Conservation (phyloP, 148 eudicot genomes). For the Chenopodium quinoa region DNA sequence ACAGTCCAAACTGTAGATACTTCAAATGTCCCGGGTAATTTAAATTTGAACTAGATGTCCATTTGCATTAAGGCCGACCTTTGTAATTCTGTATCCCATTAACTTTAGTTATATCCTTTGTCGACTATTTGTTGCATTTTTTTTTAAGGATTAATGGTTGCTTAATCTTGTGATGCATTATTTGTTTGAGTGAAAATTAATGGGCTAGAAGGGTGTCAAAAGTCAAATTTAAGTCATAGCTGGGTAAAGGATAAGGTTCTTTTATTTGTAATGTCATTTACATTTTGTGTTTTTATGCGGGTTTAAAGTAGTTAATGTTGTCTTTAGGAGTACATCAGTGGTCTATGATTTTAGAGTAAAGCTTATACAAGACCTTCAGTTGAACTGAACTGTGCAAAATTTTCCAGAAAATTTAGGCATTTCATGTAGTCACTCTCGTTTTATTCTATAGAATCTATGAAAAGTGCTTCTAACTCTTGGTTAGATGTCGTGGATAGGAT, state of each 20-base stretch:
- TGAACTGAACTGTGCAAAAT: too few species aligned
- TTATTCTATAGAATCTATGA: background rate
- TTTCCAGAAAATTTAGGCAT: background rate
- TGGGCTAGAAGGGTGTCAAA: background rate
- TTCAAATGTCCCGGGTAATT: constrained; percentile 85
- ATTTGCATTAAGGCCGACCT: background rate
- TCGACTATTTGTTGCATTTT: too few species aligned
- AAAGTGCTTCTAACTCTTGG: background rate
- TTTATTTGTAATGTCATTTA: background rate
- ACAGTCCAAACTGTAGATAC: constrained; percentile 90
- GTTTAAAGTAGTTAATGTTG: background rate
- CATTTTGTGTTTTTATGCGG: background rate
- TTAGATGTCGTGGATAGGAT: background rate
- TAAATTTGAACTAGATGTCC: background rate
- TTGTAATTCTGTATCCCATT: too few species aligned
- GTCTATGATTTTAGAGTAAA: background rate
- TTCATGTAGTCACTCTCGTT: background rate
- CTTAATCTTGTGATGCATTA: background rate
- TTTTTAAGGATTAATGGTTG: background rate
- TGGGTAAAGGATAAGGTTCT: background rate
- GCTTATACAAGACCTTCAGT: background rate
- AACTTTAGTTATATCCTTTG: too few species aligned
- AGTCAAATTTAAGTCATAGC: background rate
- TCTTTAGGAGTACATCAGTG: background rate
- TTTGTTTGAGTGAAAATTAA: background rate